A percentile compares a stretch with the other conserved stretches of the same genome.
phyloP scores from a whole-genome alignment of 768 basidiomycete genomes.

The Russula olivacea region DNA sequence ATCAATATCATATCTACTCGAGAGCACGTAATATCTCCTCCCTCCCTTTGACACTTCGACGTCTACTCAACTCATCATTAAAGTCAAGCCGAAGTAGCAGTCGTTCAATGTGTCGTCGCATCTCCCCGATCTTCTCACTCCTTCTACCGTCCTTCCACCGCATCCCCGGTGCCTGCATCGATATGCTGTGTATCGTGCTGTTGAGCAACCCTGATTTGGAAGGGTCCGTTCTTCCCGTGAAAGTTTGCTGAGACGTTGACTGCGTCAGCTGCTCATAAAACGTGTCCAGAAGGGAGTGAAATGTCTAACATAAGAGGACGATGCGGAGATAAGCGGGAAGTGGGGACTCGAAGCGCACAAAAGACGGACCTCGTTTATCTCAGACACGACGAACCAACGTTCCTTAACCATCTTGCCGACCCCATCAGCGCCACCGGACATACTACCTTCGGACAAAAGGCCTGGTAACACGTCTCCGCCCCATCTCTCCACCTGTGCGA shows the following conservation, averaged over 20 bases:
- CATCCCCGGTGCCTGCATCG: conserved; percentile 39
- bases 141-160: conserved; percentile 46
- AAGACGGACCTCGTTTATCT: conserved; percentile 65
- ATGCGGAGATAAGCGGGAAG: conserved; percentile 22
- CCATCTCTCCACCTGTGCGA: conserved; percentile 88
- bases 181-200: conserved; percentile 42
- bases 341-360: neutral
- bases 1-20: conserved; percentile 19
- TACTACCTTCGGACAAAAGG: conserved; percentile 72
- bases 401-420: conserved; percentile 72
- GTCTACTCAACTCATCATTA: conserved; percentile 64
- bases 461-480: conserved; percentile 86
- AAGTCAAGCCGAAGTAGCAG: conserved; percentile 79
- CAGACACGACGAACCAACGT: conserved; percentile 58
- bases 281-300: conserved; percentile 58
- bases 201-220: conserved; percentile 68
- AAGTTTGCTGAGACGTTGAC: conserved; percentile 71
- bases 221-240: conserved; percentile 53
- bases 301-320: conserved; percentile 40
- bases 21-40: conserved; percentile 42
- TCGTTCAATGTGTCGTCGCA: conserved; percentile 76
- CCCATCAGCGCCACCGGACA: conserved; percentile 48
- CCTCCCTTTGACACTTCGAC: conserved; percentile 26
- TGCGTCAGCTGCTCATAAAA: conserved; percentile 79
- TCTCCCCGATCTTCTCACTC: conserved; percentile 57